These are phyloP conservation scores for Blepharisma japonicum DNA, from an alignment of 73 alveolate species.

Conservation along the genomic window DNA sequence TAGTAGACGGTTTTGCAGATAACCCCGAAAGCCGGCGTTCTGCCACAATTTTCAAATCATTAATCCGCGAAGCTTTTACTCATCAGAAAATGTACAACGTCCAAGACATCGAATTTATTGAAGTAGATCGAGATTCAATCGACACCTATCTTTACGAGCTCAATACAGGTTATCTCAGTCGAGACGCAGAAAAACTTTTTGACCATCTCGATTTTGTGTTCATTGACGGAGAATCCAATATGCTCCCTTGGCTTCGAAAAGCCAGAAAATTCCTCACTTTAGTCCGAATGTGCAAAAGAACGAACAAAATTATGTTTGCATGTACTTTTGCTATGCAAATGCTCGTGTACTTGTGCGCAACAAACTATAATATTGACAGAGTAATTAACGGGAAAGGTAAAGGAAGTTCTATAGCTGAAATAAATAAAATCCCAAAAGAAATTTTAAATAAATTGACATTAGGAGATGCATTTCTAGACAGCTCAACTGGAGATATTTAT, in stretches of 20 bases:
- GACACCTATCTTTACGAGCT: slow-evolving; percentile 64
- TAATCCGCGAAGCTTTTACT: slow-evolving; percentile 37
- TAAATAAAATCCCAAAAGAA: slow-evolving; percentile 42
- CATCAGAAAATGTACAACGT: slow-evolving; percentile 30
- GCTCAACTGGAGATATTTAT: slow-evolving; percentile 83
- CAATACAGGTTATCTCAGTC: slow-evolving; percentile 22
- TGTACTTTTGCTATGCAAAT: slow-evolving; percentile 82
- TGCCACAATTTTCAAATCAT: slow-evolving; percentile 32
- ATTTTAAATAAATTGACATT: slow-evolving; percentile 38
- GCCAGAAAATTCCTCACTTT: slow-evolving; percentile 59
- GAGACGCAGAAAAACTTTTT: slow-evolving; percentile 56
- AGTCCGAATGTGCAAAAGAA: slow-evolving; percentile 77
- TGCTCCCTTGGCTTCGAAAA: slow-evolving; percentile 79
- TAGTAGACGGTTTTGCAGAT: slow-evolving; percentile 42
- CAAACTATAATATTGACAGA: slow-evolving; percentile 49
- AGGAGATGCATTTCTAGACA: slow-evolving; percentile 76
- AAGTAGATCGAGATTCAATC: slow-evolving; percentile 8
- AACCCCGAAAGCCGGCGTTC: slow-evolving; percentile 30
- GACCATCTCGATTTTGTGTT: slow-evolving; percentile 77
- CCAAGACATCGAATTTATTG: slow-evolving; percentile 32
- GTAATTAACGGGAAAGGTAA: slow-evolving; percentile 79
- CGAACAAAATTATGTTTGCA: slow-evolving; percentile 73
- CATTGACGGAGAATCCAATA: slow-evolving; percentile 73
- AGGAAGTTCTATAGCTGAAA: slow-evolving; percentile 58
- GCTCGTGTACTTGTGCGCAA: slow-evolving; percentile 79